A percentile compares a stretch with the other conserved stretches of the same genome.
Evolutionary conservation across 176 grass and related monocot species (phyloP).

Genomic region (Luzula sylvatica): DNA sequence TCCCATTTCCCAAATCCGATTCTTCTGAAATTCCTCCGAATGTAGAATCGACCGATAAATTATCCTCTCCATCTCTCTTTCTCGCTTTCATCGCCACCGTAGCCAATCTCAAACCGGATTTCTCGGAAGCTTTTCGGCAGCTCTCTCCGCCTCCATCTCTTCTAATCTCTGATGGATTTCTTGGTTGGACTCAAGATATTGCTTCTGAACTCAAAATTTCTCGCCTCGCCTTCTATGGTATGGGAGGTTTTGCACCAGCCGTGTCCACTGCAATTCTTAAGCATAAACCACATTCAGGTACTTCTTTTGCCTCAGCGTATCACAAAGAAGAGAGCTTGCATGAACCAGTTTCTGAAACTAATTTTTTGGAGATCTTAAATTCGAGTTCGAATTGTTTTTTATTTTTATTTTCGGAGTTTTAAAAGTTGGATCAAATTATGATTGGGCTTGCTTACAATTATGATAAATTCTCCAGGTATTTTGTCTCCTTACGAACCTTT

Average conservation of each 20-base stretch:
- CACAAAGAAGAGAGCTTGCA: too few species aligned
- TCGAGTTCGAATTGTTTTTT: too few species aligned
- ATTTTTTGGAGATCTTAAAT: too few species aligned
- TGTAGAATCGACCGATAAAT: constrained; percentile 40
- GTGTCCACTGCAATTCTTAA: fast-evolving
- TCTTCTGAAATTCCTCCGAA: constrained; percentile 19
- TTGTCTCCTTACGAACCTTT: constrained; percentile 32
- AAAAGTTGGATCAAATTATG: too few species aligned
- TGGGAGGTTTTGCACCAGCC: constrained; percentile 16
- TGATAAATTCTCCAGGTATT: neutral
- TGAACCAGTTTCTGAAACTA: too few species aligned
- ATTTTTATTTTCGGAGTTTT: too few species aligned
- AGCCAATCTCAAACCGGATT: constrained; percentile 5
- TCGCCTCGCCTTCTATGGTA: constrained; percentile 21
- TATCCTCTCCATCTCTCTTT: constrained; percentile 14
- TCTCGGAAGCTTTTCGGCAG: constrained; percentile 6
- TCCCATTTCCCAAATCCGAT: constrained; percentile 27
- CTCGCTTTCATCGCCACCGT: constrained; percentile 1
- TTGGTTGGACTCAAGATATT: constrained; percentile 26
- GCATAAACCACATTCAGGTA: constrained; percentile 18
- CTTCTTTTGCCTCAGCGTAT: too few species aligned
- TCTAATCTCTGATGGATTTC: constrained; percentile 40
- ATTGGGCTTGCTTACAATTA: too few species aligned
- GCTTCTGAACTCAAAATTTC: constrained; percentile 33
- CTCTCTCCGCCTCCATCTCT: constrained; percentile 21